Evolutionary conservation across 257 asterid species (phyloP).

Genomic region (Ilex asprella): DNA sequence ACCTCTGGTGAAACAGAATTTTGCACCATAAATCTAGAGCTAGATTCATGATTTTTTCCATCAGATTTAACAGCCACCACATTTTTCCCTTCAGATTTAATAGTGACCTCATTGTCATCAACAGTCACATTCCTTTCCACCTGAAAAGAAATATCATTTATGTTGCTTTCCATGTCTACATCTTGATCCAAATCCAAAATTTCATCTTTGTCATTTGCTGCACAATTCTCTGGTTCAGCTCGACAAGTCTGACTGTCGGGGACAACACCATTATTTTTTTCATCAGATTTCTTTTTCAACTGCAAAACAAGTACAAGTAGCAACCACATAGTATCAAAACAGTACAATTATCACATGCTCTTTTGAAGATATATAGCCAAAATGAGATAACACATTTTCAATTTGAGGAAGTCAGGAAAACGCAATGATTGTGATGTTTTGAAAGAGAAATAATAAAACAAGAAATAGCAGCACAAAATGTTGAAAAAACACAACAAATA

Average conservation of each 20-base stretch:
- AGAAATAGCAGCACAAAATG: background rate
- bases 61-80: conserved; percentile 29
- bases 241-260: conserved; percentile 25
- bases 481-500: too few relatives aligned
- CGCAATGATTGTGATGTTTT: too few relatives aligned
- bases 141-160: conserved; percentile 44
- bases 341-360: background rate
- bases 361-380: background rate
- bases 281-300: conserved; percentile 53
- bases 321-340: conserved; percentile 2
- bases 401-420: background rate
- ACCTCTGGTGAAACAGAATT: conserved; percentile 73
- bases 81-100: conserved; percentile 25
- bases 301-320: conserved; percentile 28
- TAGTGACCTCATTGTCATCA: conserved; percentile 26
- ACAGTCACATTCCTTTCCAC: conserved; percentile 41
- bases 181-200: conserved; percentile 44
- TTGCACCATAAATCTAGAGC: conserved; percentile 49
- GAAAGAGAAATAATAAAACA: too few relatives aligned
- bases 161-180: conserved; percentile 33
- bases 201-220: conserved; percentile 44
- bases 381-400: background rate
- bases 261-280: conserved; percentile 30
- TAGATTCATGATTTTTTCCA: conserved; percentile 22
- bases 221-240: conserved; percentile 27